Percentiles rank a stretch among this genome's conserved stretches.
Conservation (phyloP, 371 early-diverging fungal genomes). For the Chytridium lagenaria region DNA sequence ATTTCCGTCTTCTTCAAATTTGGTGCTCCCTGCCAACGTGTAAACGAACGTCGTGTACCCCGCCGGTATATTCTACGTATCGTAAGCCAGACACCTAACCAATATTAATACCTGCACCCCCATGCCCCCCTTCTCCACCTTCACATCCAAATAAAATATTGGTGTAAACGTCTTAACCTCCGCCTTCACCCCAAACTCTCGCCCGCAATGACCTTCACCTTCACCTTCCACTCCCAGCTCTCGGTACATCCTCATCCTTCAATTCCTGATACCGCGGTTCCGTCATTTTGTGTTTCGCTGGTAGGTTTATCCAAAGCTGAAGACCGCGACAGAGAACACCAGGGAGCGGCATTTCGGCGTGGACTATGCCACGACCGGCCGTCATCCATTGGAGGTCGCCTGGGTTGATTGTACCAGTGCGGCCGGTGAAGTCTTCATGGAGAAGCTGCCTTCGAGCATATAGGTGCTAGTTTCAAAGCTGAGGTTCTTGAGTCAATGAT, state of each 20-base stretch:
- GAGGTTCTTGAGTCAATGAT: slow-evolving; percentile 24
- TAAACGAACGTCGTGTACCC: slow-evolving; percentile 71
- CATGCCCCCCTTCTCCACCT: slow-evolving; percentile 59
- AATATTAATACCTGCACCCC: slow-evolving; percentile 45
- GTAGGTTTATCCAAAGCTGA: slow-evolving; percentile 87
- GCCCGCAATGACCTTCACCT: slow-evolving; percentile 82
- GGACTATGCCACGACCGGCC: slow-evolving; percentile 42
- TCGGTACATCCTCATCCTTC: slow-evolving; percentile 62
- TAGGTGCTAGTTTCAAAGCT: slow-evolving; percentile 86
- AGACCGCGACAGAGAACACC: slow-evolving; percentile 63
- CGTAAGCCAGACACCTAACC: not conserved
- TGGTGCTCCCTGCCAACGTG: slow-evolving; percentile 64
- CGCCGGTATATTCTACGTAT: slow-evolving; percentile 56
- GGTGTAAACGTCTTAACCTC: slow-evolving; percentile 72
- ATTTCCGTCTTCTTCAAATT: slow-evolving; percentile 42
- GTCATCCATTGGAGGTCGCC: slow-evolving; percentile 70
- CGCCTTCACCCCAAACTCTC: slow-evolving; percentile 65
- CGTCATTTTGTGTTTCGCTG: slow-evolving; percentile 78
- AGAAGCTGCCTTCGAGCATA: slow-evolving; percentile 71
- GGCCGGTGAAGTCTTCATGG: slow-evolving; percentile 85
- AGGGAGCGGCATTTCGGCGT: slow-evolving; percentile 67
- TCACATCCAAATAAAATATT: slow-evolving; percentile 74
- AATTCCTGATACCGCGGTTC: slow-evolving; percentile 81
- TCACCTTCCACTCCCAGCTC: slow-evolving; percentile 61
- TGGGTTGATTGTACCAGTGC: slow-evolving; percentile 71